Conservation (phyloP, 106 monocot genomes). For the Apostasia shenzhenica region DNA sequence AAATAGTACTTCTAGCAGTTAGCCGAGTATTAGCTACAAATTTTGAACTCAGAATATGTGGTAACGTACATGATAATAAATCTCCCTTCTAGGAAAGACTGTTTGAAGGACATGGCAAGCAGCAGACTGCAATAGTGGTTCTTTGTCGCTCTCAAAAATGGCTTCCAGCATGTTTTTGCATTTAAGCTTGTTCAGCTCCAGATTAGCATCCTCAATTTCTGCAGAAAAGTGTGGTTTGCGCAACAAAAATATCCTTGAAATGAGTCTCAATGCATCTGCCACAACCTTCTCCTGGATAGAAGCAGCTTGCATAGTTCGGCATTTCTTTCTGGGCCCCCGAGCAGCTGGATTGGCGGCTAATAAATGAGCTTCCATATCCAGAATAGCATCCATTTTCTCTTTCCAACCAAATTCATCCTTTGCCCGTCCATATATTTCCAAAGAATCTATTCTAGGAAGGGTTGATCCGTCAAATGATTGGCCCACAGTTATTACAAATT, state of each 20-base stretch:
- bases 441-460: slow-evolving; percentile 73
- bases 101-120: slow-evolving; percentile 91
- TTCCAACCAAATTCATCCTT: slow-evolving; percentile 99
- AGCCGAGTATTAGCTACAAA: not conserved
- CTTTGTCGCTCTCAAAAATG: slow-evolving; percentile 82
- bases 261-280: slow-evolving; percentile 66
- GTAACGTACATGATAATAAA: slow-evolving; percentile 77
- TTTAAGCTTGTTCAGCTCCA: slow-evolving; percentile 60
- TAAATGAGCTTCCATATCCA: slow-evolving; percentile 80
- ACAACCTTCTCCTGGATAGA: slow-evolving; percentile 87
- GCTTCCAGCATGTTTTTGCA: slow-evolving; percentile 74
- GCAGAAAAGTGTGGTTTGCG: slow-evolving; percentile 19
- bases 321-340: slow-evolving; percentile 37
- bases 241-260: slow-evolving; percentile 63
- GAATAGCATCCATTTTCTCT: slow-evolving; percentile 92
- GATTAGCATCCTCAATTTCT: slow-evolving; percentile 48
- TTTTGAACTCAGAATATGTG: not conserved
- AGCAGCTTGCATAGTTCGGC: slow-evolving; percentile 46
- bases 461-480: slow-evolving; percentile 67
- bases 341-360: slow-evolving; percentile 34
- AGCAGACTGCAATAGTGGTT: slow-evolving; percentile 77
- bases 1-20: not conserved
- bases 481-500: slow-evolving; percentile 71
- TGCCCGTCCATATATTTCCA: slow-evolving; percentile 90
- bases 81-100: slow-evolving; percentile 77